Conservation (phyloP, 352 stramenopile species). For the Phytophthora fragariae region DNA sequence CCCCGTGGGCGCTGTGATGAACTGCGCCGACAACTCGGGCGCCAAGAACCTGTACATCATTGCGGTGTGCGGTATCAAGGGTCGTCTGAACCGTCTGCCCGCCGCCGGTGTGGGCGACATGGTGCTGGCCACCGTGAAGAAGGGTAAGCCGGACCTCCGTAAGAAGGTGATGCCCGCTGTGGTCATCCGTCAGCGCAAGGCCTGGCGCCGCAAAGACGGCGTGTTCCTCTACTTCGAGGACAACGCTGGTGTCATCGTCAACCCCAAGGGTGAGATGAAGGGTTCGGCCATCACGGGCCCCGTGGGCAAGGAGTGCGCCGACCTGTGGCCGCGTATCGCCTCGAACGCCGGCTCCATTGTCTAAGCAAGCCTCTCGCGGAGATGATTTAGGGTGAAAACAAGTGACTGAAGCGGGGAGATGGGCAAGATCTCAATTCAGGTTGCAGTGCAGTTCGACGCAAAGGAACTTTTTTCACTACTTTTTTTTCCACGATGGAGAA, state of each 20-base stretch:
- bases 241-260: slow-evolving; percentile 99
- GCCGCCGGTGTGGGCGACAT: slow-evolving; percentile 99
- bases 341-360: slow-evolving; percentile 99
- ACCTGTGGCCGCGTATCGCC: slow-evolving; percentile 99
- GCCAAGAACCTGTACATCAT: slow-evolving; percentile 99
- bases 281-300: slow-evolving; percentile 99
- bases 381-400: neutral
- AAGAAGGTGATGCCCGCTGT: slow-evolving; percentile 99
- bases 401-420: neutral
- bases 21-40: slow-evolving; percentile 99
- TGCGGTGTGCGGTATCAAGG: slow-evolving; percentile 99
- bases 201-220: slow-evolving; percentile 99
- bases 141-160: slow-evolving; percentile 99
- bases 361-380: slow-evolving; percentile 72
- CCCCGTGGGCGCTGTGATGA: slow-evolving; percentile 98
- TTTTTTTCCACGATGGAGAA: slow-evolving; percentile 21
- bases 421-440: neutral
- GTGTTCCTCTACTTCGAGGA: slow-evolving; percentile 99
- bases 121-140: slow-evolving; percentile 99
- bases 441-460: neutral
- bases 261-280: slow-evolving; percentile 99
- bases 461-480: neutral
- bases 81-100: slow-evolving; percentile 99
- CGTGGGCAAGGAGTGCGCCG: slow-evolving; percentile 99
- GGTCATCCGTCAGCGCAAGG: slow-evolving; percentile 99